phyloP scores from a whole-genome alignment of 1,284 basidiomycete species.

The Cutaneotrichosporon sp. region DNA sequence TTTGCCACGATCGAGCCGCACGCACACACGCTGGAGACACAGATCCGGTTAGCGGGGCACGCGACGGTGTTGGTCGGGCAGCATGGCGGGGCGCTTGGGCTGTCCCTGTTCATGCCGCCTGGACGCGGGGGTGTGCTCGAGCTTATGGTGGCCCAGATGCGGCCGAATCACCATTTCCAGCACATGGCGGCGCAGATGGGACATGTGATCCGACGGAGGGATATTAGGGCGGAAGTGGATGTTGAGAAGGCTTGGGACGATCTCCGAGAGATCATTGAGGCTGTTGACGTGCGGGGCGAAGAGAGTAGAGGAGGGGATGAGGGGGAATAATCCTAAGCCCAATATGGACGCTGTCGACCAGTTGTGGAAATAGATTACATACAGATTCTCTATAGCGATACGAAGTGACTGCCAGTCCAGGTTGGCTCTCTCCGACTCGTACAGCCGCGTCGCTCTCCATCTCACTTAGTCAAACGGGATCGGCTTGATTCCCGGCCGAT shows the following conservation, averaged over 20 bases:
- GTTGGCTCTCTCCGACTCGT: too few species aligned
- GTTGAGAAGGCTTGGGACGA: constrained; percentile 30
- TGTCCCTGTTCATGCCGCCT: constrained; percentile 40
- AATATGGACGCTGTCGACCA: too few species aligned
- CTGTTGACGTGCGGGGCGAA: neutral
- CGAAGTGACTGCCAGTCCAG: too few species aligned
- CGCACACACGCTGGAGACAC: constrained; percentile 39
- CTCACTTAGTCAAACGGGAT: constrained; percentile 69
- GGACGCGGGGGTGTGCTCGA: constrained; percentile 34
- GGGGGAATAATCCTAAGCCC: neutral
- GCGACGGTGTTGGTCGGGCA: constrained; percentile 32
- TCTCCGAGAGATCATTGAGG: neutral
- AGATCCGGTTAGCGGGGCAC: constrained; percentile 40
- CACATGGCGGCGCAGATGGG: constrained; percentile 36
- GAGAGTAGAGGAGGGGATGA: neutral
- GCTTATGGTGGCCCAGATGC: constrained; percentile 29
- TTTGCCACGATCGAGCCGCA: constrained; percentile 39
- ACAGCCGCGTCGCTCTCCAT: neutral
- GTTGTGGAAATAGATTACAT: constrained; percentile 1
- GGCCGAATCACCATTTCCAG: constrained; percentile 40
- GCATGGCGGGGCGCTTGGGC: constrained; percentile 42
- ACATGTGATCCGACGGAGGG: constrained; percentile 23
- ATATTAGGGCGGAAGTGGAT: constrained; percentile 25
- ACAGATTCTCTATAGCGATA: neutral
- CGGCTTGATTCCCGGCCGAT: constrained; percentile 63